Percentiles rank a stretch among this genome's conserved stretches.
phyloP scores from a whole-genome alignment of 2,329 filamentous ascomycete species.

The Talaromyces sp. region DNA sequence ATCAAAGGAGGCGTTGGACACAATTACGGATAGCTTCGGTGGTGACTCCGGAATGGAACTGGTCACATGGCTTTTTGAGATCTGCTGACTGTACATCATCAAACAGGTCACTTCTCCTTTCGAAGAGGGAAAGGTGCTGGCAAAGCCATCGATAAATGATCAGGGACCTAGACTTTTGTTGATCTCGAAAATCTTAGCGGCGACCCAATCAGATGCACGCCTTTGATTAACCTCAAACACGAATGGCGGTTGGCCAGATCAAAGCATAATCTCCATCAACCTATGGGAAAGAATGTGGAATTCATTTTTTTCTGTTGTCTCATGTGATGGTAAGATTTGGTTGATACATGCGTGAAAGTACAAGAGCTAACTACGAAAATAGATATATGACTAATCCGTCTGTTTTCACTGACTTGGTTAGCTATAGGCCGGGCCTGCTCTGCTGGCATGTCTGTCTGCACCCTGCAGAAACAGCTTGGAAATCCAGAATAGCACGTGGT shows the following conservation, averaged over 20 bases:
- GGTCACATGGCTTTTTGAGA: background rate
- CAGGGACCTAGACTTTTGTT: background rate
- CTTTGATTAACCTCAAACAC: background rate
- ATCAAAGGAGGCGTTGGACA: background rate
- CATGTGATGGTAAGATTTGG: background rate
- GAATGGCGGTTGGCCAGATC: background rate
- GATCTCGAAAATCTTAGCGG: background rate
- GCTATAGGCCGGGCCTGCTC: background rate
- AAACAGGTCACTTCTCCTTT: background rate
- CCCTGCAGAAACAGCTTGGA: background rate
- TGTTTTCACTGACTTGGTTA: background rate
- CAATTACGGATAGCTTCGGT: background rate
- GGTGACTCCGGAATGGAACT: background rate
- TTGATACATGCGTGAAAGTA: background rate
- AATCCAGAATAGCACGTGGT: conserved; percentile 2
- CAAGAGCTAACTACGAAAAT: background rate
- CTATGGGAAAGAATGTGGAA: background rate
- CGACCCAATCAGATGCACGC: background rate
- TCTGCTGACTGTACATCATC: background rate
- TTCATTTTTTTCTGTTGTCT: background rate
- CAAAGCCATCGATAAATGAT: background rate
- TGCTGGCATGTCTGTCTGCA: background rate
- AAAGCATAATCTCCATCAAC: background rate
- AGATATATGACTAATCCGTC: background rate
- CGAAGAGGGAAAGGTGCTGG: background rate